Base-by-base conservation (phyloP, 768 basidiomycete genomes). In the Mrakia hoshinonis region DNA sequence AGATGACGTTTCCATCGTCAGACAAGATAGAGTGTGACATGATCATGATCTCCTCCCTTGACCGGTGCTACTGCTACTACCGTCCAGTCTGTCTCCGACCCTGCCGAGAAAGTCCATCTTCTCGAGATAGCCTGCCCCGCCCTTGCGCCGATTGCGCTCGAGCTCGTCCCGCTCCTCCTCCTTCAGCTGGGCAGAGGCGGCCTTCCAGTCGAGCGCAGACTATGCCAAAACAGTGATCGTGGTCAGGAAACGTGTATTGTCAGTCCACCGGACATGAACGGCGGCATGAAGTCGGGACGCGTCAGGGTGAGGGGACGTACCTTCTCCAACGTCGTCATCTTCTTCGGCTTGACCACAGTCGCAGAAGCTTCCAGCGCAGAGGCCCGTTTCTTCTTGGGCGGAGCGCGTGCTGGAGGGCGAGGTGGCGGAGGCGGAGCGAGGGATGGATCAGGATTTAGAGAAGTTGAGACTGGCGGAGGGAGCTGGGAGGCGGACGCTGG, bases 151-250 rank as follows among this genome's bases (percentile, higher is more conserved):
- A 12, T 61, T 61, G 18, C 58, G 58, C 18, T 61, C 58, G 20
- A 61, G 58, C 58, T 61, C 58, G 34, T 61, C 58, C 36, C 58
- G 58, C 36, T 61, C 58, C 20, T 20, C 58, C 36, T 61, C 58
- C 15, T 61, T 36, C 9, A 61, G 36, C 34, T 61, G 31, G 3
- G 58, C 31, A 22, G 58, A 61, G 0, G 58, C 58, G 58, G 58
- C 34, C 36, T 61, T 61, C 58, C 58, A 61, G 58, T 61, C 58
- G 34, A 61, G 36, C 36, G 58, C 58, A 36, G 58, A 61, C 58
- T 61, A 36, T 4, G 55, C 29, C n/a, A n/a, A n/a, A n/a, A n/a
- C n/a, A n/a, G n/a, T n/a, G n/a, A n/a, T n/a, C n/a, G n/a, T n/a
- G n/a, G 31, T 34, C 10, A 31, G 1, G 2, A 31, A 20, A 58